Evolutionary conservation across 2,329 filamentous ascomycete species (phyloP).

Genomic region (Cercospora citrullina): DNA sequence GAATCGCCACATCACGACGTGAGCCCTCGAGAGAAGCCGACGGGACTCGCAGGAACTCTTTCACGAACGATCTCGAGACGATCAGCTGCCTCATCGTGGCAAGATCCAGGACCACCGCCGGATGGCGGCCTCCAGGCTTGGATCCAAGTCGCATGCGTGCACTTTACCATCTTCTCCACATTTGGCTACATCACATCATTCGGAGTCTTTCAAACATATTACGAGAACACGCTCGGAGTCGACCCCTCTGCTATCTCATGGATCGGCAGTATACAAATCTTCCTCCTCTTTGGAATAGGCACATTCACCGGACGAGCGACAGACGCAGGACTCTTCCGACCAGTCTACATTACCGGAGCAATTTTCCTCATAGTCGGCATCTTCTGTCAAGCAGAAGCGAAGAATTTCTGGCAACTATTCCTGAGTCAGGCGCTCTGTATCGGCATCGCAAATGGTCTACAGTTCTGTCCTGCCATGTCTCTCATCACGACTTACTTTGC

Average conservation of each 20-base stretch:
- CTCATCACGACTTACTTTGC: slow-evolving; percentile 68
- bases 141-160: slow-evolving; percentile 34
- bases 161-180: slow-evolving; percentile 39
- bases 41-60: slow-evolving; percentile 16
- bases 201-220: slow-evolving; percentile 51
- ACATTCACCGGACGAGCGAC: slow-evolving; percentile 55
- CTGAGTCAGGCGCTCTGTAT: slow-evolving; percentile 55
- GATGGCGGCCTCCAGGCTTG: slow-evolving; percentile 45
- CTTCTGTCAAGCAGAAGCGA: slow-evolving; percentile 55
- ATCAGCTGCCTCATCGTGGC: slow-evolving; percentile 33
- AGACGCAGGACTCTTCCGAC: slow-evolving; percentile 52
- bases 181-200: slow-evolving; percentile 35
- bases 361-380: slow-evolving; percentile 53
- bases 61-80: slow-evolving; percentile 30
- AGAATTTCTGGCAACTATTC: slow-evolving; percentile 55
- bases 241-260: slow-evolving; percentile 52
- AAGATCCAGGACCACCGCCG: slow-evolving; percentile 43
- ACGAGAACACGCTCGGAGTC: slow-evolving; percentile 39
- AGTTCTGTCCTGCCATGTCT: slow-evolving; percentile 65
- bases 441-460: slow-evolving; percentile 59
- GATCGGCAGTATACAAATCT: slow-evolving; percentile 55
- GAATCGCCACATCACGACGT: slow-evolving; percentile 9
- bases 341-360: slow-evolving; percentile 46
- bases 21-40: slow-evolving; percentile 2
- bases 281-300: slow-evolving; percentile 55